Percentiles rank a stretch among this genome's conserved stretches.
Conservation (phyloP, 2,329 filamentous ascomycete species). For the Venturia oleaginea region DNA sequence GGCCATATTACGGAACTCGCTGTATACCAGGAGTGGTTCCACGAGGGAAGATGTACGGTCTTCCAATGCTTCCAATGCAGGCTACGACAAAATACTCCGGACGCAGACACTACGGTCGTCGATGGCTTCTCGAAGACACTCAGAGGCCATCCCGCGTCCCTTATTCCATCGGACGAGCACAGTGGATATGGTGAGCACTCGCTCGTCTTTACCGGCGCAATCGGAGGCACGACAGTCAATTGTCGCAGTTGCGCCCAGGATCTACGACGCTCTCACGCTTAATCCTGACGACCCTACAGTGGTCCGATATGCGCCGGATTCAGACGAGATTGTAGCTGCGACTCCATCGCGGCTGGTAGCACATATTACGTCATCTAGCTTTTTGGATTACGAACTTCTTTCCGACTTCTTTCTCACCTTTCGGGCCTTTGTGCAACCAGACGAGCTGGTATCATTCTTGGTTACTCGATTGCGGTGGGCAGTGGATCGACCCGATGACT, state of each 20-base stretch:
- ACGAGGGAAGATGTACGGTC: constrained; percentile 59
- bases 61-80: constrained; percentile 45
- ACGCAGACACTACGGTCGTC: constrained; percentile 25
- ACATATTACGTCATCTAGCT: constrained; percentile 91
- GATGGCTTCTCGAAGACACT: constrained; percentile 25
- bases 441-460: constrained; percentile 72
- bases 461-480: constrained; percentile 84
- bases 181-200: constrained; percentile 27
- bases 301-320: constrained; percentile 67
- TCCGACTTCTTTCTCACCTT: constrained; percentile 98
- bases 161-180: constrained; percentile 26
- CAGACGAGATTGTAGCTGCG: constrained; percentile 73
- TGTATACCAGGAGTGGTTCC: constrained; percentile 53
- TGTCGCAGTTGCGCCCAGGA: constrained; percentile 45
- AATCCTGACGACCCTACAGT: constrained; percentile 74
- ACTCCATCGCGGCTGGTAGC: constrained; percentile 86
- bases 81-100: constrained; percentile 34
- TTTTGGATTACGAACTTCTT: constrained; percentile 91
- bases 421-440: constrained; percentile 70
- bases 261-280: constrained; percentile 74
- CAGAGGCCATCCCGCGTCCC: constrained; percentile 27
- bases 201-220: constrained; percentile 22
- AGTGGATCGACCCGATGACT: constrained; percentile 67
- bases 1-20: constrained; percentile 70
- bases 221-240: constrained; percentile 28